Percentiles rank a stretch among this genome's conserved stretches.
Conservation (phyloP, 148 eudicot species). For the Arbutus unedo region DNA sequence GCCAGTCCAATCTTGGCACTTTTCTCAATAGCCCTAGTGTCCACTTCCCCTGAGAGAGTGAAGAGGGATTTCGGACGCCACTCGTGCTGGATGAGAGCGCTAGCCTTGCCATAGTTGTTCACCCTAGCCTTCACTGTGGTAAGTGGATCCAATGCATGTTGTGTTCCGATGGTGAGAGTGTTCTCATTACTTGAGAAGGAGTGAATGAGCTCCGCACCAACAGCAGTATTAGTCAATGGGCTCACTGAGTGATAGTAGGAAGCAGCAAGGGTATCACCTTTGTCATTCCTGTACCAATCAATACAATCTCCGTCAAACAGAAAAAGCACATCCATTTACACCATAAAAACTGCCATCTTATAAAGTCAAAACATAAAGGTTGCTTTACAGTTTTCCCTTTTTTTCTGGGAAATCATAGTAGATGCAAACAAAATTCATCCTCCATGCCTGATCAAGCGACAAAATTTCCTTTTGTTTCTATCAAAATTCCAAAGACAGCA, state of each 20-base stretch:
- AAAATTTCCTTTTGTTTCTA: background rate
- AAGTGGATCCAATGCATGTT: constrained; percentile 62
- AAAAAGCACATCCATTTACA: background rate
- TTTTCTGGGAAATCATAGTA: background rate
- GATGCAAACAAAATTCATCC: background rate
- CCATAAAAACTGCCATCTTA: background rate
- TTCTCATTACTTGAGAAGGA: constrained; percentile 67
- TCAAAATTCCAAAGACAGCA: background rate
- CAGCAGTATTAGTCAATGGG: constrained; percentile 70
- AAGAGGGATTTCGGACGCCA: constrained; percentile 66
- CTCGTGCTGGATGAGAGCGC: constrained; percentile 73
- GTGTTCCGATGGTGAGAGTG: constrained; percentile 68
- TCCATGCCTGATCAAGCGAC: background rate
- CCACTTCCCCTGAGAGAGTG: constrained; percentile 78
- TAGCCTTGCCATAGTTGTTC: constrained; percentile 65
- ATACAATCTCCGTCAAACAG: background rate
- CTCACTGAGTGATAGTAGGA: constrained; percentile 72
- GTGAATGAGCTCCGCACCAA: constrained; percentile 74
- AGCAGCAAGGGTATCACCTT: constrained; percentile 52
- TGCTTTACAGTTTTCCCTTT: background rate
- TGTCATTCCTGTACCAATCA: constrained; percentile 57
- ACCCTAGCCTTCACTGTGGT: constrained; percentile 63
- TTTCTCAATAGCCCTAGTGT: constrained; percentile 76
- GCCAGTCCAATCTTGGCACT: constrained; percentile 76
- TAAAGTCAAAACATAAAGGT: background rate